These are phyloP conservation scores for Bryoerythrophyllum caledonicum DNA, from an alignment of 225 moss, liverwort and hornwort genomes.

Conservation along the genomic window DNA sequence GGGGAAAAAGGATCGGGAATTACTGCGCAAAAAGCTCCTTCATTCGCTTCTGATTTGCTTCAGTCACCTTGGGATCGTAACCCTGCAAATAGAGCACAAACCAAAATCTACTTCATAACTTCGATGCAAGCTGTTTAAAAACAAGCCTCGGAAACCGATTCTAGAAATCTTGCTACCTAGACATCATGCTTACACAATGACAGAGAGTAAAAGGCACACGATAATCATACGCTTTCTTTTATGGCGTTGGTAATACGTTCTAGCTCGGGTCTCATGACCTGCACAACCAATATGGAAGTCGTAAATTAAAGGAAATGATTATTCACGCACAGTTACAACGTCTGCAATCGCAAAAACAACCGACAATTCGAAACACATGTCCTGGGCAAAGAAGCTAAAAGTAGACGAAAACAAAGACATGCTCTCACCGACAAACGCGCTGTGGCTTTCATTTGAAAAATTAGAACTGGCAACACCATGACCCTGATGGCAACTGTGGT, in stretches of 20 bases:
- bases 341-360: not conserved
- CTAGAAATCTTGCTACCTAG: not conserved
- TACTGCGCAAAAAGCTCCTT: constrained; percentile 86
- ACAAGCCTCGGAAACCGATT: not conserved
- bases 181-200: not conserved
- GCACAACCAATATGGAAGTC: constrained; percentile 34
- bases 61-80: constrained; percentile 90
- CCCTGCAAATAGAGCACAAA: constrained; percentile 52
- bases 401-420: constrained; percentile 1
- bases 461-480: constrained; percentile 78
- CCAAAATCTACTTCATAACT: not conserved
- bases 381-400: not conserved
- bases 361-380: not conserved
- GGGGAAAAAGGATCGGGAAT: not conserved
- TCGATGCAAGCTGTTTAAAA: not conserved
- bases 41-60: constrained; percentile 85
- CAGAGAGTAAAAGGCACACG: not conserved
- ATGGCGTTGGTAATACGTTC: constrained; percentile 90
- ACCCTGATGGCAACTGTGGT: constrained; percentile 89
- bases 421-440: constrained; percentile 77
- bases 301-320: not conserved
- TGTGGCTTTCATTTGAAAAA: constrained; percentile 97
- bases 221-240: constrained; percentile 73
- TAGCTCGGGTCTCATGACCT: constrained; percentile 95
- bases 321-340: not conserved